Evolutionary conservation across 1,284 basidiomycete species (phyloP).

Genomic region (Apiotrichum siamense): DNA sequence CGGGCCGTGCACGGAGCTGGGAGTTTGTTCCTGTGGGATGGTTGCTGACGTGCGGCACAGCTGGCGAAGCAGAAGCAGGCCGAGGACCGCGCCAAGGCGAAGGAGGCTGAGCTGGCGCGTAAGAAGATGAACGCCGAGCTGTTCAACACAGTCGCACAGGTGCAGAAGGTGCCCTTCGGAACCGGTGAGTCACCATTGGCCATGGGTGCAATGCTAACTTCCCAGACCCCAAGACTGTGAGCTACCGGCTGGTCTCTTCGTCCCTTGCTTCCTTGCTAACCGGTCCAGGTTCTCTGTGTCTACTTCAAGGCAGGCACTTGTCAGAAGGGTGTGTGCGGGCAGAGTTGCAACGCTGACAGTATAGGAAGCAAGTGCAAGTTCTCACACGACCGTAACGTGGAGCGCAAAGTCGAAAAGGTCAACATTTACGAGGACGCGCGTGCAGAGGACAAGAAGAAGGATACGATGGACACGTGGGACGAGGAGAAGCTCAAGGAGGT

Average conservation of each 20-base stretch:
- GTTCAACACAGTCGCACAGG: constrained; percentile 60
- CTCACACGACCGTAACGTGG: constrained; percentile 84
- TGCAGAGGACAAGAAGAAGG: constrained; percentile 60
- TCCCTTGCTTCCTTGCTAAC: not conserved
- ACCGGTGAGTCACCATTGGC: constrained; percentile 53
- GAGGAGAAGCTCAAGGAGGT: constrained; percentile 85
- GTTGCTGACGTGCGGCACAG: constrained; percentile 12
- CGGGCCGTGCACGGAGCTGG: not conserved
- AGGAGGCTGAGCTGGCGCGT: constrained; percentile 70
- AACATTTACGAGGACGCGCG: constrained; percentile 88
- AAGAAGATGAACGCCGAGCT: constrained; percentile 74
- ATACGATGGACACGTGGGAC: constrained; percentile 98
- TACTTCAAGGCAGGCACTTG: constrained; percentile 85
- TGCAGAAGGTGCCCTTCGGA: constrained; percentile 82
- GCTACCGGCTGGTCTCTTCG: not conserved
- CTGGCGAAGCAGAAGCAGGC: constrained; percentile 81
- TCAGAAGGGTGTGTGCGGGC: constrained; percentile 71
- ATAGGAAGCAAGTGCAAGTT: constrained; percentile 81
- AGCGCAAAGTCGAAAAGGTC: constrained; percentile 90
- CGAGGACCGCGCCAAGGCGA: constrained; percentile 66
- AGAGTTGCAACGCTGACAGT: too few relatives aligned
- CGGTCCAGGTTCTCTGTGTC: constrained; percentile 63
- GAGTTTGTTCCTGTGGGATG: not conserved
- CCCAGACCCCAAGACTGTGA: constrained; percentile 70
- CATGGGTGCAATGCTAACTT: constrained; percentile 1